Evolutionary conservation across 2,329 filamentous ascomycete genomes (phyloP), one percentile per base, ranked within the genome.

Genomic region (Fusarium sp.): DNA sequence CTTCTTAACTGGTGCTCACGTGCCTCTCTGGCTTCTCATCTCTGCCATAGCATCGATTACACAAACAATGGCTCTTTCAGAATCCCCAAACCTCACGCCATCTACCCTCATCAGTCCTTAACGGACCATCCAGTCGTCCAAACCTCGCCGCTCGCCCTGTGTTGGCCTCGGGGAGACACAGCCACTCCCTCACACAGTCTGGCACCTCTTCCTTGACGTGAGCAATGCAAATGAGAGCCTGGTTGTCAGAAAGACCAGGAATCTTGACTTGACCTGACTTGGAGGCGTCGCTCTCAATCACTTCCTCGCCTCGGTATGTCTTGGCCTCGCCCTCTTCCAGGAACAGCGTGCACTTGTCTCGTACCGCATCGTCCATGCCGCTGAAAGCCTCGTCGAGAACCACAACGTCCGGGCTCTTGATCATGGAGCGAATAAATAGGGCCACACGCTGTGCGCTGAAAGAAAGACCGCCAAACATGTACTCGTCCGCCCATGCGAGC

Each of bases 131-230:
- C 25, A 94, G 84, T 39, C 85, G 85, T 2, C 94, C 94, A 78
- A 92, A 91, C 64, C 92, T 87, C 11, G 93, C 91, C 18, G 88
- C 83, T 37, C 80, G 77, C 1, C 89, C 89, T 2, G 90, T 90
- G 63, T 92, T 93, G 5, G 92, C 88, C 82, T 95, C 93, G 1
- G 96, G 95, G 34, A 98, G 85, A 81, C 94, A 95, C 60, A 98
- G 87, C 93, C 94, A 98, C 80, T 97, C 91, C 56, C 94, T 86
- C 27, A 98, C 89, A 75, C 92, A 92, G 59, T 92, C 92, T 0
- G 97, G 97, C 11, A 98, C 93, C 82, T 99, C 97, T 78, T 98
- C 95, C 72, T 92, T 92, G 70, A 96, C 88, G 84, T 99, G 97
- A 71, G 95, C 97, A 69, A 98, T 96, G 73, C 95, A 95, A n/a